phyloP scores from a whole-genome alignment of 1,139 yeast species.

The Sugiyamaella pinicola region DNA sequence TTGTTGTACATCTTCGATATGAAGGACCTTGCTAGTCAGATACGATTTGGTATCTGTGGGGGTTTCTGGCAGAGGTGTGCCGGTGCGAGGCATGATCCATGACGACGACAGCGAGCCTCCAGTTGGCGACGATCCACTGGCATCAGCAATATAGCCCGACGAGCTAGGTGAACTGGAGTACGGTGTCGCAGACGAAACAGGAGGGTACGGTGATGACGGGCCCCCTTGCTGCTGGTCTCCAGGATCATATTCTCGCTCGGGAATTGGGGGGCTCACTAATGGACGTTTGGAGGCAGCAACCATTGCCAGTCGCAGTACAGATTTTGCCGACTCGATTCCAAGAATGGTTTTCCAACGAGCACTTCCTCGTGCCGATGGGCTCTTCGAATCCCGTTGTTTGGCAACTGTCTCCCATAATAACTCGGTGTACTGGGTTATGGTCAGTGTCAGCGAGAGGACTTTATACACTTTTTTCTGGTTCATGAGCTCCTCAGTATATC shows the following conservation, averaged over 20 bases:
- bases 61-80: conserved; percentile 36
- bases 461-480: conserved; percentile 36
- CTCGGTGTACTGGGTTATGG: conserved; percentile 44
- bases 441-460: conserved; percentile 38
- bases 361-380: conserved; percentile 30
- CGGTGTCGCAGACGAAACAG: not conserved
- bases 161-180: conserved; percentile 3
- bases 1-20: conserved; percentile 42
- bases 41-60: conserved; percentile 36
- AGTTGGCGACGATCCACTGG: not conserved
- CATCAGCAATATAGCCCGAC: conserved; percentile 5
- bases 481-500: conserved; percentile 40
- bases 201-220: no score
- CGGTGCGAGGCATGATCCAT: conserved; percentile 42
- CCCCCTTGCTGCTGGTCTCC: conserved; percentile 17
- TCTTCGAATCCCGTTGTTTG: conserved; percentile 25
- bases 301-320: conserved; percentile 40
- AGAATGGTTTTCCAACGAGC: conserved; percentile 42
- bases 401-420: conserved; percentile 46
- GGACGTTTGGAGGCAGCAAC: conserved; percentile 38
- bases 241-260: conserved; percentile 43
- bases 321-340: conserved; percentile 42
- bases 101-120: conserved; percentile 5
- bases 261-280: conserved; percentile 40
- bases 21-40: conserved; percentile 37